A percentile compares a stretch with the other conserved stretches of the same genome.
These are phyloP conservation scores for Chlamydomonas schloesseri DNA, from an alignment of 139 green algal species.

Conservation along the genomic window DNA sequence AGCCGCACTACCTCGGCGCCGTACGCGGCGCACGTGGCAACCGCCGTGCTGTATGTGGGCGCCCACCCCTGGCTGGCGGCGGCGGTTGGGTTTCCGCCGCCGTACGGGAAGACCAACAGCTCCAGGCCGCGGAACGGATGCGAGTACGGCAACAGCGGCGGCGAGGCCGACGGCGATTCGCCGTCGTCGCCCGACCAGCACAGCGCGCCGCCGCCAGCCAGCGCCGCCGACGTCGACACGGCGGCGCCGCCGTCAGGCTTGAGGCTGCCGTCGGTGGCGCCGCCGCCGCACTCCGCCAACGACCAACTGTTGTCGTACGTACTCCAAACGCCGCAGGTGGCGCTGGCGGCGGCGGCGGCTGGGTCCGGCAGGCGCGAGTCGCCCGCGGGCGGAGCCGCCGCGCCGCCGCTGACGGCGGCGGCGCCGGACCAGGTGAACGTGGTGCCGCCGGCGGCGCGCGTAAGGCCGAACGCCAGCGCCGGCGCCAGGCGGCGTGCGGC, in stretches of 20 bases:
- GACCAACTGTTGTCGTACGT: slow-evolving; percentile 30
- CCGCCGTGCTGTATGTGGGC: background rate
- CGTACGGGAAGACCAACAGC: slow-evolving; percentile 36
- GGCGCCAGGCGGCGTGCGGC: slow-evolving; percentile 1
- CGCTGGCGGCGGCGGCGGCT: background rate
- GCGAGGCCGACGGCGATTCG: background rate
- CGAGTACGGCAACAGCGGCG: slow-evolving; percentile 34
- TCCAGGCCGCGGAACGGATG: slow-evolving; percentile 17
- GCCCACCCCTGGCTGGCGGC: background rate
- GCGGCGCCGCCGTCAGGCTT: background rate
- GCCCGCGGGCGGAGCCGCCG: background rate
- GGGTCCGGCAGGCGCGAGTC: background rate
- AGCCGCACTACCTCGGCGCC: slow-evolving; percentile 11
- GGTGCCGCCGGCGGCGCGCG: too few relatives aligned
- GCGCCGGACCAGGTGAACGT: background rate
- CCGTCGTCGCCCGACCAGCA: background rate
- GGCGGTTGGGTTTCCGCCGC: background rate
- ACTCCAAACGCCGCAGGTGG: slow-evolving; percentile 10
- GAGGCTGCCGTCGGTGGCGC: background rate
- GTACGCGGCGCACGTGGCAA: slow-evolving; percentile 28
- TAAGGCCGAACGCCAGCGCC: slow-evolving; percentile 8
- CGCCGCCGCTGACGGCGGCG: background rate
- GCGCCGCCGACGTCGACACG: background rate
- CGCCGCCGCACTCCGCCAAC: background rate
- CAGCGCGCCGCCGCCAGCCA: slow-evolving; percentile 11